These are phyloP conservation scores for Theileria parva DNA, from an alignment of 169 alveolate species.

Conservation along the genomic window DNA sequence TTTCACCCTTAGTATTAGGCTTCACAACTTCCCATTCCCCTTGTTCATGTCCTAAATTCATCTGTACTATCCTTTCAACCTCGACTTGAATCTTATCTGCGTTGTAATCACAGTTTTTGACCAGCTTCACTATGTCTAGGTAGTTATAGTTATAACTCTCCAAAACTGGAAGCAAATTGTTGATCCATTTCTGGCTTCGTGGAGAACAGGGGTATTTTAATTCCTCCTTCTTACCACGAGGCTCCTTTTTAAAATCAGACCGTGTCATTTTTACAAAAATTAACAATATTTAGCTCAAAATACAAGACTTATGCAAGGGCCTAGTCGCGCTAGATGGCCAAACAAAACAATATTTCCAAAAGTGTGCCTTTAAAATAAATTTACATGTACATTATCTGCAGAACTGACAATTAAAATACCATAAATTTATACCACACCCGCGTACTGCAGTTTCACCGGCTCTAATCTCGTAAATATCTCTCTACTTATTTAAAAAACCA, in stretches of 20 bases:
- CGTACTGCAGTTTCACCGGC: background rate
- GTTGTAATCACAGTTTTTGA: constrained; percentile 61
- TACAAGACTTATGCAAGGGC: background rate
- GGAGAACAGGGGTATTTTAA: constrained; percentile 61
- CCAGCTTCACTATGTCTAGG: constrained; percentile 54
- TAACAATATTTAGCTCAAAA: background rate
- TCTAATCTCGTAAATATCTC: background rate
- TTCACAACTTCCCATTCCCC: constrained; percentile 66
- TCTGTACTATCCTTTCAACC: constrained; percentile 62
- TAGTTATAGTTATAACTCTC: constrained; percentile 61
- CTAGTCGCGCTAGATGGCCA: background rate
- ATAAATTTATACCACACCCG: background rate
- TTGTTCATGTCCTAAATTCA: constrained; percentile 66
- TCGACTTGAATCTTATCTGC: constrained; percentile 64
- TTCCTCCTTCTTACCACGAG: constrained; percentile 28
- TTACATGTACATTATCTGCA: background rate
- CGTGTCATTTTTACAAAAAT: constrained; percentile 37
- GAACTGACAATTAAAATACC: background rate
- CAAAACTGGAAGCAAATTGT: constrained; percentile 57
- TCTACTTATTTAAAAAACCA: background rate
- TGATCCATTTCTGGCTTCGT: constrained; percentile 64
- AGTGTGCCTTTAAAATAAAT: background rate
- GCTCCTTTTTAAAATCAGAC: constrained; percentile 11
- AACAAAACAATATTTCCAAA: background rate
- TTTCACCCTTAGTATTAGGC: constrained; percentile 22